Conservation (phyloP, 78 protist species). For the Tieghemostelium lacteum region DNA sequence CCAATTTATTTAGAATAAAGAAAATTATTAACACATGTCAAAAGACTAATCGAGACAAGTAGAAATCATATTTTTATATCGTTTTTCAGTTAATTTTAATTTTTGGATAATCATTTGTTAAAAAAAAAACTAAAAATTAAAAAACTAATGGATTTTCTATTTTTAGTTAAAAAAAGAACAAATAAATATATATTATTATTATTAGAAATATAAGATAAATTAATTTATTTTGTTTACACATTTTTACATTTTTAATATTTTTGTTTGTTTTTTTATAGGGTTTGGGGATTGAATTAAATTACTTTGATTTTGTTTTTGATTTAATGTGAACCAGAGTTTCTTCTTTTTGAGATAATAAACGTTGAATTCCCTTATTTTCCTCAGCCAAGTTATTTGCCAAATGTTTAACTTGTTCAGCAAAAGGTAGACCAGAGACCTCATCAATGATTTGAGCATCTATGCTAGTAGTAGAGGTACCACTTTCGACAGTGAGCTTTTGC, state of each 20-base stretch:
- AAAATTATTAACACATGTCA: too few relatives aligned
- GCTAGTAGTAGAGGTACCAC: neutral
- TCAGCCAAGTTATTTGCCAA: conserved; percentile 58
- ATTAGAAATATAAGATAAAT: too few relatives aligned
- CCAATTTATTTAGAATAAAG: too few relatives aligned
- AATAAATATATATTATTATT: too few relatives aligned
- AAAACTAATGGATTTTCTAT: too few relatives aligned
- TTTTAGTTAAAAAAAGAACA: neutral
- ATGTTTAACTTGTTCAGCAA: conserved; percentile 71
- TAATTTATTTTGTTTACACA: neutral
- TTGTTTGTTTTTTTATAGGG: too few relatives aligned
- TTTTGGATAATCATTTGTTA: neutral
- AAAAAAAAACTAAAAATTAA: too few relatives aligned
- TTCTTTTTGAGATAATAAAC: conserved; percentile 33
- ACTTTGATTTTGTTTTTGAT: conserved; percentile 14
- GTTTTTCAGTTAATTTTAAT: too few relatives aligned
- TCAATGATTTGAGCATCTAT: conserved; percentile 68
- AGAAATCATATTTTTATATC: too few relatives aligned
- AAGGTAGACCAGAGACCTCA: conserved; percentile 71
- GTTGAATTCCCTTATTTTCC: conserved; percentile 43
- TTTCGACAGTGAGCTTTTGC: conserved; percentile 60
- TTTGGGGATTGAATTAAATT: too few relatives aligned
- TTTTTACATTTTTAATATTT: too few relatives aligned
- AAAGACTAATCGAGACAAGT: too few relatives aligned
- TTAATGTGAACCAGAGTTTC: conserved; percentile 15